Evolutionary conservation across 2,329 filamentous ascomycete genomes (phyloP).

Genomic region (Fusarium sp.): DNA sequence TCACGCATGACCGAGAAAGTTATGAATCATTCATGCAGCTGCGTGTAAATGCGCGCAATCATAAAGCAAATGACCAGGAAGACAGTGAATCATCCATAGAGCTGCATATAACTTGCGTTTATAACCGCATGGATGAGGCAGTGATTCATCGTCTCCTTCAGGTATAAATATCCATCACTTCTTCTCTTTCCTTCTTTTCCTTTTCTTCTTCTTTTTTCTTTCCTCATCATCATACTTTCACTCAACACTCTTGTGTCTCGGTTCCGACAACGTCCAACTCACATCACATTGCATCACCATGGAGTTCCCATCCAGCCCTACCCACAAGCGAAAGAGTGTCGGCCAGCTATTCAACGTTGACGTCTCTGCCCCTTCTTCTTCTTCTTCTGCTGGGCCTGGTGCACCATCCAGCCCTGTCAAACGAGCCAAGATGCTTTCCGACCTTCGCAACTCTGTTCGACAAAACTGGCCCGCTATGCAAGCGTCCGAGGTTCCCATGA

Average conservation of each 20-base stretch:
- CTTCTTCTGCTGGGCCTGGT: neutral
- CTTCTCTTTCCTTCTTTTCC: too few species aligned
- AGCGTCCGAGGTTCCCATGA: neutral
- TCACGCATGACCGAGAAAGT: too few species aligned
- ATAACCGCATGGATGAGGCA: neutral
- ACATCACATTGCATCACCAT: neutral
- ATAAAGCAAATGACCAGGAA: neutral
- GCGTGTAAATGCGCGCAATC: neutral
- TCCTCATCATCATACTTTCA: neutral
- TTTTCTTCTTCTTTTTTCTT: neutral
- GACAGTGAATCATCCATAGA: neutral
- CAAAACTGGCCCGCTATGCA: conserved; percentile 7
- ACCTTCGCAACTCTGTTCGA: neutral
- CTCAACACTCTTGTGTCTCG: neutral
- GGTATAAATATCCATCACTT: neutral
- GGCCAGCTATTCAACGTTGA: neutral
- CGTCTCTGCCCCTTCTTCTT: neutral
- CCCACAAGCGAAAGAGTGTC: conserved; percentile 1
- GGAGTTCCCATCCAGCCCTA: neutral
- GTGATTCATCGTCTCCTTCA: neutral
- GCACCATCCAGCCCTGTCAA: neutral
- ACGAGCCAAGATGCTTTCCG: conserved; percentile 4
- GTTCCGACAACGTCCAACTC: neutral
- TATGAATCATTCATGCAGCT: neutral
- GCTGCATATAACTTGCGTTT: neutral